These are phyloP conservation scores for Kregervanrija pseudodelftensis DNA, from an alignment of 805 yeast species.

Conservation along the genomic window DNA sequence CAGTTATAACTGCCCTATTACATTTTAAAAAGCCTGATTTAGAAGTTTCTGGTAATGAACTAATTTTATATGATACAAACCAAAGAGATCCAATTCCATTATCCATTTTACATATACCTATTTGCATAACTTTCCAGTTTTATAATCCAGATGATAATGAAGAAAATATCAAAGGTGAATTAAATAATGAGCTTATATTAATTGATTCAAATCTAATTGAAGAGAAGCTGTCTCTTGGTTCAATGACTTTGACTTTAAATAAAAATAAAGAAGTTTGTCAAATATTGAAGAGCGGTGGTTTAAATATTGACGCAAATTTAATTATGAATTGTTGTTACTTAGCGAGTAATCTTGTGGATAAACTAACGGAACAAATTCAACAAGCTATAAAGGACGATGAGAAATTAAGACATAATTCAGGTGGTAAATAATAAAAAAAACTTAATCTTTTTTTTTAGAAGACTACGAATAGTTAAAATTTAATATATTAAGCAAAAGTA, in stretches of 20 bases:
- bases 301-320: constrained; percentile 66
- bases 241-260: constrained; percentile 78
- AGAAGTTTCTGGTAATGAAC: constrained; percentile 50
- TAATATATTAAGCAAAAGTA: background rate
- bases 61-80: constrained; percentile 60
- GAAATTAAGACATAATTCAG: constrained; percentile 14
- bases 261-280: constrained; percentile 90
- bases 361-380: constrained; percentile 58
- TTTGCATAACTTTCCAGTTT: constrained; percentile 84
- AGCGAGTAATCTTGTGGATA: constrained; percentile 58
- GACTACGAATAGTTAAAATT: background rate
- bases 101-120: constrained; percentile 81
- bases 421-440: constrained; percentile 22
- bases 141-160: constrained; percentile 62
- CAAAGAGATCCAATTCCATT: constrained; percentile 86
- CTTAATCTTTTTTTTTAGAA: background rate
- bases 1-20: constrained; percentile 77
- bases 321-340: constrained; percentile 61
- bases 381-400: constrained; percentile 49
- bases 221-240: constrained; percentile 70
- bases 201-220: constrained; percentile 76
- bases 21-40: constrained; percentile 84
- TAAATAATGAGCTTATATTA: constrained; percentile 51
- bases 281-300: constrained; percentile 82
- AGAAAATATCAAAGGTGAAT: constrained; percentile 63